Base-by-base conservation (phyloP, 1,284 basidiomycete species). In the Peniophora sp. region DNA sequence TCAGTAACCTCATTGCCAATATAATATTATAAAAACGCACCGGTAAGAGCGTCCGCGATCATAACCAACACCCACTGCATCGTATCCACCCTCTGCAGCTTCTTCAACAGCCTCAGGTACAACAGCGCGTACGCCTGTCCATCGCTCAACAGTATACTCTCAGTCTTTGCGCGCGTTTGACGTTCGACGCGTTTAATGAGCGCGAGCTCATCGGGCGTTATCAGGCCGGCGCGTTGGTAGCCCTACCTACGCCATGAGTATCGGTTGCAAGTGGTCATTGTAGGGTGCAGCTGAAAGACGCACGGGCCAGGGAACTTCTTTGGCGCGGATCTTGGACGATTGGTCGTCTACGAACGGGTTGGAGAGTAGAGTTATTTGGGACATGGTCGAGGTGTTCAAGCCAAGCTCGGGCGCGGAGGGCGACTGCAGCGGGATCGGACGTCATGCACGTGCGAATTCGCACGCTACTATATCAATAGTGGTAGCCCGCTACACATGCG, bases 241-340 rank as follows among this genome's bases (percentile, higher is more conserved):
- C 91, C 94, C 88, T 91, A 61, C 53, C 56, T 51, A 56, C 47
- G 56, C 27, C 27, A 32, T 32, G 6, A 32, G 27, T 32, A 6
- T 6, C 12, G 48, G 48, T 25, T n/a, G 38, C 49, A n/a, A n/a
- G n/a, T n/a, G n/a, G 27, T 25, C 16, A 44, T 35, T 25, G 23
- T n/a, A 17, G 11, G 22, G 44, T 12, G 14, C 34, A 46, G 44
- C 11, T 45, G 38, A 50, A 8, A 16, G 19, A 53, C 71, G 55
- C 53, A 95, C 93, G 83, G 97, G 95, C 95, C 95, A 99, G 56
- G 95, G 93, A 43, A 97, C 92, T 3, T 87, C 86, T 64, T 95
- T 95, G 10, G 86, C 78, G 57, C 90, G 80, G 56, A 96, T 93
- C 75, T 95, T 93, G 52, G 83, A 75, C 9, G 89, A 89, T 61